phyloP scores from a whole-genome alignment of 805 yeast genomes.

The Ogataea salicorniae region DNA sequence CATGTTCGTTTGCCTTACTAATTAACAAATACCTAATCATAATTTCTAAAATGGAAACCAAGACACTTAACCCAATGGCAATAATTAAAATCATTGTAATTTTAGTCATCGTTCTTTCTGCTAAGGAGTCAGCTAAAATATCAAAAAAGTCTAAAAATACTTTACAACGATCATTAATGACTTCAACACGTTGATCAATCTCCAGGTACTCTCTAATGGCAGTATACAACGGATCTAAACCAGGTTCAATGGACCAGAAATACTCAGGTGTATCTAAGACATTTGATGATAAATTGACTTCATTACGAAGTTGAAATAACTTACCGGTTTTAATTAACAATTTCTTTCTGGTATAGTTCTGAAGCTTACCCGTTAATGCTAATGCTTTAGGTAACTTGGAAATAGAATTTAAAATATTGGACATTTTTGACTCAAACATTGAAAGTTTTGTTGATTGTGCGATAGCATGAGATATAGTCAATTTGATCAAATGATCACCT shows the following conservation, averaged over 20 bases:
- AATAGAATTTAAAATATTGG: slow-evolving; percentile 74
- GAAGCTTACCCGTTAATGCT: slow-evolving; percentile 85
- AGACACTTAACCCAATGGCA: slow-evolving; percentile 71
- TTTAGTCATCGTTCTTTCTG: slow-evolving; percentile 86
- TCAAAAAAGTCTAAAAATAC: slow-evolving; percentile 92
- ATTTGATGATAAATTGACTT: slow-evolving; percentile 85
- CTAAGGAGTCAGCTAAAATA: slow-evolving; percentile 88
- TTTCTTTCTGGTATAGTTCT: slow-evolving; percentile 73
- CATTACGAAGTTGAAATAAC: slow-evolving; percentile 84
- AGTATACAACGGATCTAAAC: slow-evolving; percentile 82
- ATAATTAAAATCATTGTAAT: slow-evolving; percentile 87
- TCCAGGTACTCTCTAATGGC: slow-evolving; percentile 92
- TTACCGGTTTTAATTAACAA: slow-evolving; percentile 84
- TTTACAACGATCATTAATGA: slow-evolving; percentile 86
- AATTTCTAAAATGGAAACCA: slow-evolving; percentile 73
- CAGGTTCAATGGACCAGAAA: slow-evolving; percentile 95
- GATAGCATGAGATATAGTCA: slow-evolving; percentile 92
- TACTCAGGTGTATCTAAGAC: slow-evolving; percentile 94
- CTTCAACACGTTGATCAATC: slow-evolving; percentile 91
- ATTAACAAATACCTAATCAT: slow-evolving; percentile 51
- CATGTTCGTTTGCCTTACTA: background rate
- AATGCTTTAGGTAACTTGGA: slow-evolving; percentile 85
- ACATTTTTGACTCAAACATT: slow-evolving; percentile 87
- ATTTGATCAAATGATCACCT: slow-evolving; percentile 87
- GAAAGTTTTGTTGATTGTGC: slow-evolving; percentile 94